These are phyloP conservation scores for Medicago truncatula DNA, from an alignment of 306 rosid genomes.

Conservation along the genomic window DNA sequence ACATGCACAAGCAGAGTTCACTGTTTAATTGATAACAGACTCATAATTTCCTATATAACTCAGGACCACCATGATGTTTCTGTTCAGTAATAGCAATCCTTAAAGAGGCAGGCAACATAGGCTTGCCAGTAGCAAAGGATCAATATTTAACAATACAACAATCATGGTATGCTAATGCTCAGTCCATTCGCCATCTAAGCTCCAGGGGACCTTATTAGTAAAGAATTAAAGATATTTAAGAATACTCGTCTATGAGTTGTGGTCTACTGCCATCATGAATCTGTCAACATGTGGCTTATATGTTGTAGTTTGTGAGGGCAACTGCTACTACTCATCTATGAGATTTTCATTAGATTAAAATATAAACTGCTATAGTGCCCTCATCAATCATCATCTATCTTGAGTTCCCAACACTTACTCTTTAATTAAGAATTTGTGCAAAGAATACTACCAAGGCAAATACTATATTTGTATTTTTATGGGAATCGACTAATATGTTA, in stretches of 20 bases:
- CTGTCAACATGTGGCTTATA: neutral
- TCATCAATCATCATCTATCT: neutral
- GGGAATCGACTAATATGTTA: too few relatives aligned
- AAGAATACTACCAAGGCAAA: neutral
- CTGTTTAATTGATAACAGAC: neutral
- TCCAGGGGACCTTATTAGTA: slow-evolving; percentile 15
- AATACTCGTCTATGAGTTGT: slow-evolving; percentile 6
- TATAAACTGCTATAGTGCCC: neutral
- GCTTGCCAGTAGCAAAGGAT: slow-evolving; percentile 12
- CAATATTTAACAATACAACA: neutral
- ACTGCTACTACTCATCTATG: slow-evolving; percentile 1
- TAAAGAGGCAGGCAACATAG: neutral
- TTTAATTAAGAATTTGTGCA: neutral
- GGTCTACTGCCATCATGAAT: neutral
- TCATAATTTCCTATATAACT: neutral
- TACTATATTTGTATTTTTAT: neutral
- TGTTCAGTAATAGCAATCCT: slow-evolving; percentile 8
- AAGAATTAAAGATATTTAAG: slow-evolving; percentile 3
- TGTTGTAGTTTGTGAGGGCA: neutral
- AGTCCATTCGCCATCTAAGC: neutral
- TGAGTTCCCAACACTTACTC: neutral
- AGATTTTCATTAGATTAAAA: neutral
- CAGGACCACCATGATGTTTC: slow-evolving; percentile 11
- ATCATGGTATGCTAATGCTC: too few relatives aligned
- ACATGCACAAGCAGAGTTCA: too few relatives aligned